Percentiles rank a stretch among this genome's conserved stretches.
Evolutionary conservation across 2,329 filamentous ascomycete species (phyloP).

Genomic region (Rhynchosporium graminicola): DNA sequence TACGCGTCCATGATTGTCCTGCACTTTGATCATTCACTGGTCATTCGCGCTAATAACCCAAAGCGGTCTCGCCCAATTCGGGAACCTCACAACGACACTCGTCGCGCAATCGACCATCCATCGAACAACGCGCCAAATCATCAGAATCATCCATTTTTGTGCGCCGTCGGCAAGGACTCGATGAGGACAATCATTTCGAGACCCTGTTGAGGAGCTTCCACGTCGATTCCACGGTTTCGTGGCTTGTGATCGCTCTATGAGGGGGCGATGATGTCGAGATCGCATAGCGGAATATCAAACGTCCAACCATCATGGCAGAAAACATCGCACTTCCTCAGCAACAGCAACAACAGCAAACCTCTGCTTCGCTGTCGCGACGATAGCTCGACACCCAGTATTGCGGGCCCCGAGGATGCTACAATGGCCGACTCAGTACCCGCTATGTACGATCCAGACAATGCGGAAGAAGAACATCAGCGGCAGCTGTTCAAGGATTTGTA

Average conservation of each 20-base stretch:
- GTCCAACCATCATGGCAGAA: slow-evolving; percentile 46
- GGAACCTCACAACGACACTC: background rate
- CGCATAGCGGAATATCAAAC: slow-evolving; percentile 20
- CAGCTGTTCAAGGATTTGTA: slow-evolving; percentile 77
- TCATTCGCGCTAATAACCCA: no score
- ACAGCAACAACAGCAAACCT: slow-evolving; percentile 50
- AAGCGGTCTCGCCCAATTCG: background rate
- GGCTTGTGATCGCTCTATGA: slow-evolving; percentile 33
- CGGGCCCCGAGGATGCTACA: slow-evolving; percentile 42
- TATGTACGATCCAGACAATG: slow-evolving; percentile 54
- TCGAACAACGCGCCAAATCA: slow-evolving; percentile 24
- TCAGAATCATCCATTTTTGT: slow-evolving; percentile 27
- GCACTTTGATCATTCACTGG: no score
- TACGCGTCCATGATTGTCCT: no score
- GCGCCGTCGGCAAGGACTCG: slow-evolving; percentile 26
- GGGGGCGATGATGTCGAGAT: slow-evolving; percentile 33
- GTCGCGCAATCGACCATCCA: background rate
- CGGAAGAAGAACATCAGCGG: slow-evolving; percentile 68
- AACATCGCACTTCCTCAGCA: slow-evolving; percentile 62
- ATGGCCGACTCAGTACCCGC: slow-evolving; percentile 49
- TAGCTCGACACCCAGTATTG: slow-evolving; percentile 42
- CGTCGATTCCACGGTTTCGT: slow-evolving; percentile 29
- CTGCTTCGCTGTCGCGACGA: slow-evolving; percentile 61
- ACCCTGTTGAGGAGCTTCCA: slow-evolving; percentile 34
- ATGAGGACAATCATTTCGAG: slow-evolving; percentile 31